phyloP scores from a whole-genome alignment of 805 yeast genomes.

The Sugiyamaella qingdaonensis region DNA sequence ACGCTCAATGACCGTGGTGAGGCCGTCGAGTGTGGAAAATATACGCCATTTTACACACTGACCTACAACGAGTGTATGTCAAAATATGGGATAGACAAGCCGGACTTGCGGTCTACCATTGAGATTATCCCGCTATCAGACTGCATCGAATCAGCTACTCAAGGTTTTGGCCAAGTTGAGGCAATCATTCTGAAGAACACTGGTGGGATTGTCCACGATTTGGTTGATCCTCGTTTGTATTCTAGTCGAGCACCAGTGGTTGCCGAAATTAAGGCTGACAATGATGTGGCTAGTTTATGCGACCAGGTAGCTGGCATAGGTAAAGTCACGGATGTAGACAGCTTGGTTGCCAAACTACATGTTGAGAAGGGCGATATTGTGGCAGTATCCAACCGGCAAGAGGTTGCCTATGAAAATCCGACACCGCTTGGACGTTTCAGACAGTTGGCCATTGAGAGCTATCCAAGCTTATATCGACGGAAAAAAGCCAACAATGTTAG shows the following conservation, averaged over 20 bases:
- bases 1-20: constrained; percentile 26
- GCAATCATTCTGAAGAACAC: constrained; percentile 59
- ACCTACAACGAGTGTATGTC: constrained; percentile 66
- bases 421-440: constrained; percentile 89
- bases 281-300: not conserved
- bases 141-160: constrained; percentile 36
- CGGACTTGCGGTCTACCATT: constrained; percentile 65
- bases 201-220: constrained; percentile 31
- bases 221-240: not conserved
- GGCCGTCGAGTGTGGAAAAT: not conserved
- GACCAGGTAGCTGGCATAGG: not conserved
- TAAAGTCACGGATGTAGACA: not conserved
- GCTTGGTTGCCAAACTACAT: constrained; percentile 37
- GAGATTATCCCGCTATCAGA: constrained; percentile 47
- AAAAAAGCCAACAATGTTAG: constrained; percentile 21
- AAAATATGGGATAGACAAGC: constrained; percentile 87
- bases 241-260: constrained; percentile 2
- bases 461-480: constrained; percentile 50
- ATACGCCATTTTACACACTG: constrained; percentile 28
- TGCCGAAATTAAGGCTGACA: not conserved
- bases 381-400: constrained; percentile 72
- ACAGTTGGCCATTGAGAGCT: constrained; percentile 60
- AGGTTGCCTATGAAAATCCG: constrained; percentile 79
- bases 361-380: constrained; percentile 66
- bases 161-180: constrained; percentile 67